Evolutionary conservation across 2,329 filamentous ascomycete species (phyloP), one percentile per base, ranked within the genome.

Genomic region (Pseudohalonectria lignicola): DNA sequence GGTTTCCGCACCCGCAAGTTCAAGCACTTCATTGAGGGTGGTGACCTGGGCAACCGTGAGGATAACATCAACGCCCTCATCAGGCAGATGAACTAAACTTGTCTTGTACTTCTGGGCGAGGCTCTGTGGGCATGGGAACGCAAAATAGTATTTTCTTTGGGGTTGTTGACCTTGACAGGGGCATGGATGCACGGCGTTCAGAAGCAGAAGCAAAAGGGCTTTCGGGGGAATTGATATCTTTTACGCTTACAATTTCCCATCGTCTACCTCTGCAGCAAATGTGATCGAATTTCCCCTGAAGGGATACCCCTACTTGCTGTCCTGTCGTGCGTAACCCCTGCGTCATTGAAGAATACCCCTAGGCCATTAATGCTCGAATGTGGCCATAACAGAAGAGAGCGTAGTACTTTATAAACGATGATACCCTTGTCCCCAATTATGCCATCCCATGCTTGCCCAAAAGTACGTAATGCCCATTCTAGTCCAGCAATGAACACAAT

Each of bases 11-110:
- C 83, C 57, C 78, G 92, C 71, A 98, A 96, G 77, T 96, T 96
- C 81, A 92, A 87, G 76, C 88, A 96, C 76, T 96, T 86, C 74
- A 85, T 96, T 48, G 85, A 95, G 76, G 92, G 90, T 69, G 92
- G 92, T 82, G 92, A 98, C 69, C 74, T 93, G 55, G 92, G 92
- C 65, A 96, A 98, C 80, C 84, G 92, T 53, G 92, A 98, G 76
- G 88, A 96, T 59, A 81, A 88, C 73, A 95, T 96, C 79, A 96
- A 96, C 70, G 74, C 69, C 57, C 79, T 96, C 61, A 83, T 98
- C 74, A 80, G 86, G 68, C 86, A 94, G 74, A 96, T 96, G 92
- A 96, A 96, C 79, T 98, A 93, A 26, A 41, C 39, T 39, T 40
- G 40, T 47, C 41, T 39, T 47, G 47, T 42, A 41, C 49, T 45